A percentile compares a stretch with the other conserved stretches of the same genome.
These are phyloP conservation scores for Cephalotrichum gorgonifer DNA, from an alignment of 2,329 filamentous ascomycete species.

Conservation along the genomic window DNA sequence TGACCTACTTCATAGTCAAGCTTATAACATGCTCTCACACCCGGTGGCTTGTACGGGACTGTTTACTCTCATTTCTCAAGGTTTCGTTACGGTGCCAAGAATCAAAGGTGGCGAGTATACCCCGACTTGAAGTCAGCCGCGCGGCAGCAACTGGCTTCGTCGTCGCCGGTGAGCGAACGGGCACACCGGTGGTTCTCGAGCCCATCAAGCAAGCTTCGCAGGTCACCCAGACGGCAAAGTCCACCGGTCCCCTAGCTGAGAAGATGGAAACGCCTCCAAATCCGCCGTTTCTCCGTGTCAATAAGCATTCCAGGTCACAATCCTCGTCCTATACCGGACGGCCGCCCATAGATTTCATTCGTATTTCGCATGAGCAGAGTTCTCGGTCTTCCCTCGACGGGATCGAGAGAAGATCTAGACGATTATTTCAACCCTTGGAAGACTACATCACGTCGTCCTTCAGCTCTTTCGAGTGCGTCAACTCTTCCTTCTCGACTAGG, in stretches of 20 bases:
- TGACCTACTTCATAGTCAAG: not conserved
- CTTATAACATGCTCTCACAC: slow-evolving; percentile 23
- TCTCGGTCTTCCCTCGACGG: not conserved
- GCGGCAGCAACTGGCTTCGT: not conserved
- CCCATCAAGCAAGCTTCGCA: not conserved
- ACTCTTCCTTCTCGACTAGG: slow-evolving; percentile 57
- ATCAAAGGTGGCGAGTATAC: not conserved
- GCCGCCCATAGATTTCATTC: slow-evolving; percentile 13
- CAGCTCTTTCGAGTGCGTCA: slow-evolving; percentile 60
- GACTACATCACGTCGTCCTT: slow-evolving; percentile 66
- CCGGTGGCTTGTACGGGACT: slow-evolving; percentile 20
- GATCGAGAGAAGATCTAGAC: slow-evolving; percentile 10
- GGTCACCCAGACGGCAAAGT: not conserved
- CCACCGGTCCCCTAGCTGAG: not conserved
- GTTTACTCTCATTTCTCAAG: slow-evolving; percentile 15
- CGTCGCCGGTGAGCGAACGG: not conserved
- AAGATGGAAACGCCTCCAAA: not conserved
- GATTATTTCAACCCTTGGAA: slow-evolving; percentile 66
- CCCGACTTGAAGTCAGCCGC: no score
- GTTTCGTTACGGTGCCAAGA: not conserved
- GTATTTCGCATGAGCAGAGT: not conserved
- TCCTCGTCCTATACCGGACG: slow-evolving; percentile 35
- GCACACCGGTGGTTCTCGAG: not conserved
- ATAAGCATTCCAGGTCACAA: slow-evolving; percentile 21
- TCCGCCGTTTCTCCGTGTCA: not conserved